Evolutionary conservation across 257 asterid species (phyloP), one percentile per base, ranked within the genome.

Genomic region (Petrea volubilis): DNA sequence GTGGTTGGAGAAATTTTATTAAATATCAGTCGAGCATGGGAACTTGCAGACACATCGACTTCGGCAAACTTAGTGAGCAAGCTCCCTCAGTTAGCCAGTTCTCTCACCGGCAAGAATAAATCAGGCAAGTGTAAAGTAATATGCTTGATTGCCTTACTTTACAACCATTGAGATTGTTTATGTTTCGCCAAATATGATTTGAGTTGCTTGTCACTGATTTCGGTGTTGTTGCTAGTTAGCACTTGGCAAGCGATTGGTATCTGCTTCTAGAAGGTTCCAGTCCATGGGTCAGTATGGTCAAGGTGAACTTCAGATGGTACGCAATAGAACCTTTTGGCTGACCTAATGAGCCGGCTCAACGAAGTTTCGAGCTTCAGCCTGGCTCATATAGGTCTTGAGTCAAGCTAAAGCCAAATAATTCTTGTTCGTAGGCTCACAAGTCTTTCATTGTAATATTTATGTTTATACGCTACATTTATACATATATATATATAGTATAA

Each of bases 211-310:
- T 56, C 64, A 75, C 78, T 78, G 51, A 81, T 78, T 52, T 68
- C 29, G 38, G 70, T 78, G 67, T 83, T 84, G 60, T 69, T 75
- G 84, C 74, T 86, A 80, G 91, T 73, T 81, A 92, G 99, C 96
- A 75, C 87, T 92, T 34, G 98, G 99, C 70, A 90, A 79, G 86
- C 98, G 96, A 77, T 78, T 92, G 81, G 50, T 88, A 64, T 84
- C 91, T 68, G 89, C 97, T 80, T 96, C 94, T 75, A 85, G 90
- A 74, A 92, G 96, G 85, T 95, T 95, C 83, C 97, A 90, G 75
- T 83, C 96, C 76, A 90, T 95, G 98, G 98, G 99, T 53, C 88
- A 85, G 72, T 94, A 91, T 79, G 96, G 95, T 49, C 83, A 83
- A 80, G 97, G 97, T 76, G 99, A 95, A 90, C 84, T 84, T 38